Evolutionary conservation across 2,329 filamentous ascomycete species (phyloP).

Genomic region (Colletotrichum paranaense): DNA sequence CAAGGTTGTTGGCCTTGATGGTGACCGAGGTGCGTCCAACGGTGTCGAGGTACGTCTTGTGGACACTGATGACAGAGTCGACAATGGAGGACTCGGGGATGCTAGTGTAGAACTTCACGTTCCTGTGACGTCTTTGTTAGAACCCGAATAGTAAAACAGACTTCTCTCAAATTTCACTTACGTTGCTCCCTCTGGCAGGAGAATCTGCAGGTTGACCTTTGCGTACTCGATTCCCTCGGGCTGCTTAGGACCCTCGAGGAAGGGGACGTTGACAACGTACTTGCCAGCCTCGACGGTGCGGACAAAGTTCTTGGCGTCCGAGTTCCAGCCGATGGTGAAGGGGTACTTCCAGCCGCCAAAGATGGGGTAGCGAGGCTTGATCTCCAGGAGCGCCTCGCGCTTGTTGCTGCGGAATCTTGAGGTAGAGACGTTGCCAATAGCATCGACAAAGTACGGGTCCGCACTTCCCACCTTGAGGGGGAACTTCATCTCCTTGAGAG

Average conservation of each 20-base stretch:
- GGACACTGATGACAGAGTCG: conserved; percentile 67
- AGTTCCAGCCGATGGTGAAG: conserved; percentile 97
- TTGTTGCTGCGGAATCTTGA: conserved; percentile 84
- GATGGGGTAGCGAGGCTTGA: conserved; percentile 94
- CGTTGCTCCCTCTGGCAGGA: conserved; percentile 92
- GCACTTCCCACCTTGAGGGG: conserved; percentile 82
- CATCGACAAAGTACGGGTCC: conserved; percentile 94
- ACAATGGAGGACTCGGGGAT: conserved; percentile 74
- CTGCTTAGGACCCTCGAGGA: conserved; percentile 92
- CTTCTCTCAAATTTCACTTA: conserved; percentile 57
- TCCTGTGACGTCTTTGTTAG: conserved; percentile 67
- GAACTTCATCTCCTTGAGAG: conserved; percentile 84
- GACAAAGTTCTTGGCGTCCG: conserved; percentile 81
- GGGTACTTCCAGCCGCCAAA: conserved; percentile 99
- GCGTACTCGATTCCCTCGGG: conserved; percentile 88
- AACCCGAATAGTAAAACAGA: background rate
- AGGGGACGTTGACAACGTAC: conserved; percentile 89
- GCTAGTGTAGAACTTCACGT: conserved; percentile 80
- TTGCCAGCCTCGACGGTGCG: conserved; percentile 69
- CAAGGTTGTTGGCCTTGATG: conserved; percentile 85
- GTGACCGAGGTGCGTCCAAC: conserved; percentile 85
- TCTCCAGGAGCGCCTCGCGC: conserved; percentile 84
- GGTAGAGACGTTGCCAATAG: conserved; percentile 96
- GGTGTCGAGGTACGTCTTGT: conserved; percentile 95
- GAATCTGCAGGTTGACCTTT: conserved; percentile 80